Evolutionary conservation across 768 basidiomycete species (phyloP).

Genomic region (Suillus lakei): DNA sequence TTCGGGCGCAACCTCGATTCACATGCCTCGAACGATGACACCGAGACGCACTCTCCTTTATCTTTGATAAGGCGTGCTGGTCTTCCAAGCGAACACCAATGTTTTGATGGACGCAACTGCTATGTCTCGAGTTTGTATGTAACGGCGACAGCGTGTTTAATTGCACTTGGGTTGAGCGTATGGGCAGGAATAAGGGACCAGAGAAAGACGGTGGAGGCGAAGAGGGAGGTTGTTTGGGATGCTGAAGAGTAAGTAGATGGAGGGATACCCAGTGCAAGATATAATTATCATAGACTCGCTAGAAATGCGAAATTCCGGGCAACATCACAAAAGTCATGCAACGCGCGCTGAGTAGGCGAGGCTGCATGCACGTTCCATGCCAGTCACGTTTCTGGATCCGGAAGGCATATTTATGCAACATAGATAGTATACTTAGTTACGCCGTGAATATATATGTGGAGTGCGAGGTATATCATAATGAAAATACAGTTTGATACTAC

Average conservation of each 20-base stretch:
- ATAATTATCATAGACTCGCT: not conserved
- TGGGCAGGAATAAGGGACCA: conserved; percentile 44
- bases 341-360: conserved; percentile 1
- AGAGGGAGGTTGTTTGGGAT: conserved; percentile 28
- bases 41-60: not conserved
- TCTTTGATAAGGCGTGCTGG: conserved; percentile 14
- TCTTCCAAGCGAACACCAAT: conserved; percentile 45
- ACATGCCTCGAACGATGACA: conserved; percentile 45
- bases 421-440: not conserved
- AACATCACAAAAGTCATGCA: not conserved
- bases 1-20: conserved; percentile 85
- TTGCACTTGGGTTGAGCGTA: conserved; percentile 41
- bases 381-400: not conserved
- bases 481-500: conserved; percentile 3
- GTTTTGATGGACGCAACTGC: conserved; percentile 61
- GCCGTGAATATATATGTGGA: not conserved
- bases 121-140: conserved; percentile 63
- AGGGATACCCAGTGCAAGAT: not conserved
- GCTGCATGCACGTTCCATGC: not conserved
- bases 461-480: not conserved
- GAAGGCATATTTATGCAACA: not conserved
- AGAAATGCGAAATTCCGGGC: not conserved
- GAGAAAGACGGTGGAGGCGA: conserved; percentile 36
- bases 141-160: conserved; percentile 40
- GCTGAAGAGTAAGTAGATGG: conserved; percentile 15